Evolutionary conservation across 2,329 filamentous ascomycete species (phyloP).

Genomic region (Cyphellophora europaea): DNA sequence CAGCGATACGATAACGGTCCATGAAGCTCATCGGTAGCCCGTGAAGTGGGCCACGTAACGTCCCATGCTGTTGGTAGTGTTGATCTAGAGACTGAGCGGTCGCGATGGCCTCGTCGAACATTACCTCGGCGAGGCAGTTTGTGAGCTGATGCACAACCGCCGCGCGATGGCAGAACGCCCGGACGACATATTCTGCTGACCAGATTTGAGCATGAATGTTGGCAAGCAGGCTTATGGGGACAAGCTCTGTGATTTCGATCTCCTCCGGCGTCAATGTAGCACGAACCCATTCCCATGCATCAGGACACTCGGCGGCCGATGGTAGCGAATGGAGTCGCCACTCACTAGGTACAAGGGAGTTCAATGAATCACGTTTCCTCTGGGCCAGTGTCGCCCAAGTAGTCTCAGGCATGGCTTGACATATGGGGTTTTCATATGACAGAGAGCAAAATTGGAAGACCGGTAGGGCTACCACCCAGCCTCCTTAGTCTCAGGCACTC

Average conservation of each 20-base stretch:
- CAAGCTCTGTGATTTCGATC: conserved; percentile 5
- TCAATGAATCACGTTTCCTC: background rate
- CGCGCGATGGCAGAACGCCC: conserved; percentile 18
- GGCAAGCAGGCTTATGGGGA: conserved; percentile 7
- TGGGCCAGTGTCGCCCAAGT: conserved; percentile 1
- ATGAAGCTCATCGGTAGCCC: conserved; percentile 23
- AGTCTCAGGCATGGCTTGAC: background rate
- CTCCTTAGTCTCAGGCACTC: background rate
- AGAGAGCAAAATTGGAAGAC: background rate
- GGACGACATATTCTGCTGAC: conserved; percentile 12
- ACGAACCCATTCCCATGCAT: background rate
- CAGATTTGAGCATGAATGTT: conserved; percentile 8
- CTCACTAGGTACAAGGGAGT: background rate
- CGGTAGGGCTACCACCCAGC: background rate
- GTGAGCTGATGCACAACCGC: conserved; percentile 17
- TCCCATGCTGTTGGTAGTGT: conserved; percentile 15
- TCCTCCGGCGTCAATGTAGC: conserved; percentile 3
- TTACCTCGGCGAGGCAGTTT: conserved; percentile 21
- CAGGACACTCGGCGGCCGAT: conserved; percentile 1
- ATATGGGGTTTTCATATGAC: background rate
- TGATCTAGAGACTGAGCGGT: conserved; percentile 19
- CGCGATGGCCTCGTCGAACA: conserved; percentile 19
- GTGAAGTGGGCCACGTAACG: conserved; percentile 20
- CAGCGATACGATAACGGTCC: conserved; percentile 19
- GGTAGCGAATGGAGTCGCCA: conserved; percentile 1